Conservation (phyloP, 306 rosid species). For the Medicago truncatula region DNA sequence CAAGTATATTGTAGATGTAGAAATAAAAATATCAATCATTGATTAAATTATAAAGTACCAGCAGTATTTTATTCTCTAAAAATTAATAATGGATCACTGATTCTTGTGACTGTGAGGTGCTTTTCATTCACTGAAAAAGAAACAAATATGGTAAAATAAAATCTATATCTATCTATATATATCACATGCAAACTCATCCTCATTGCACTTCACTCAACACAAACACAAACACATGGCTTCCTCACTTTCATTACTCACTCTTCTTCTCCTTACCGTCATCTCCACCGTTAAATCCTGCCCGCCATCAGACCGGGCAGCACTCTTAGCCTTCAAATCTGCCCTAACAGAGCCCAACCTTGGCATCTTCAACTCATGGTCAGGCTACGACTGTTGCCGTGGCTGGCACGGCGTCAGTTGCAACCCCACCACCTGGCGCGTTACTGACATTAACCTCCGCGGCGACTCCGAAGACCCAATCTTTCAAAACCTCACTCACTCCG, state of each 20-base stretch:
- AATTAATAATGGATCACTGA: neutral
- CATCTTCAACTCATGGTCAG: constrained; percentile 72
- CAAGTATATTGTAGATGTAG: too few relatives aligned
- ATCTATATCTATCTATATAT: constrained; percentile 19
- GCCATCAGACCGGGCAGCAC: constrained; percentile 76
- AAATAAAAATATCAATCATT: neutral
- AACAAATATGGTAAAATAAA: neutral
- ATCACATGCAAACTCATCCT: constrained; percentile 35
- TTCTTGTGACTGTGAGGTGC: neutral
- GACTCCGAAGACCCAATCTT: constrained; percentile 80
- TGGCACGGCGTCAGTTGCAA: constrained; percentile 87
- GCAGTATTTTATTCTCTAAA: too few relatives aligned
- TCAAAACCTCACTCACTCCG: constrained; percentile 59
- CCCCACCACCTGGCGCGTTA: constrained; percentile 62
- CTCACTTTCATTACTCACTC: constrained; percentile 38
- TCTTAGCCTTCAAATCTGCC: constrained; percentile 62
- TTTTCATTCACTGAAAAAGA: neutral
- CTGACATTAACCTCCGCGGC: constrained; percentile 84
- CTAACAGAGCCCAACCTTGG: constrained; percentile 77
- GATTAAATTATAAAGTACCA: too few relatives aligned
- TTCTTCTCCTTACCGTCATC: constrained; percentile 43
- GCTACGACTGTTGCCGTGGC: constrained; percentile 64
- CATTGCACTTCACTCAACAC: neutral
- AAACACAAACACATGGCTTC: constrained; percentile 44
- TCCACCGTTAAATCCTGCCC: constrained; percentile 65